Conservation (phyloP, 805 yeast genomes). For the Ogataea philodendri region DNA sequence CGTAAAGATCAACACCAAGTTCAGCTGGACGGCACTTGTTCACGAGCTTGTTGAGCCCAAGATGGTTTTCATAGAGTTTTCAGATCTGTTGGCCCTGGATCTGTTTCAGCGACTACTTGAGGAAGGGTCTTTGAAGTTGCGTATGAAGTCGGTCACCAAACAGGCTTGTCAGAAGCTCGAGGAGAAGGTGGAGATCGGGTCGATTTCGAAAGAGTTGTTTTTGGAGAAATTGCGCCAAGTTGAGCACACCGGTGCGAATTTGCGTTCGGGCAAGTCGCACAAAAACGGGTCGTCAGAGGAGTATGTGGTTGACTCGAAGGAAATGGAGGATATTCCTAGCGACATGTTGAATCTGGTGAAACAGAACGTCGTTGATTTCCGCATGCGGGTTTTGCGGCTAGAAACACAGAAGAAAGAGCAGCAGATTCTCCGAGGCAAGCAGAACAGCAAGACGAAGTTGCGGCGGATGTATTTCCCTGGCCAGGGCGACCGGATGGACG, state of each 20-base stretch:
- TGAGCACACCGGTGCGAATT: background rate
- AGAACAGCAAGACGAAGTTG: slow-evolving; percentile 46
- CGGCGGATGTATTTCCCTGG: slow-evolving; percentile 39
- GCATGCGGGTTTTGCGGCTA: slow-evolving; percentile 51
- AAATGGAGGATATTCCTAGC: slow-evolving; percentile 55
- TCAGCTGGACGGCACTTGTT: slow-evolving; percentile 27
- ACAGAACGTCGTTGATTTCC: slow-evolving; percentile 52
- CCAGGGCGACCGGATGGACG: slow-evolving; percentile 27
- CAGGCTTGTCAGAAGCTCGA: slow-evolving; percentile 14
- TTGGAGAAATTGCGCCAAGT: background rate
- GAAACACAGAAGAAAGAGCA: slow-evolving; percentile 51
- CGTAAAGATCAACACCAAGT: slow-evolving; percentile 10
- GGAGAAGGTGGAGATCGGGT: slow-evolving; percentile 8
- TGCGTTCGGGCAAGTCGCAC: no score
- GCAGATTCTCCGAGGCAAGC: slow-evolving; percentile 47
- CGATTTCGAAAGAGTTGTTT: slow-evolving; percentile 1
- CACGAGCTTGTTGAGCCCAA: slow-evolving; percentile 20
- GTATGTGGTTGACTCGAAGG: slow-evolving; percentile 57
- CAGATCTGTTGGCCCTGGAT: slow-evolving; percentile 28
- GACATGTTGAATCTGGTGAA: slow-evolving; percentile 51
- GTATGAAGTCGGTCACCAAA: slow-evolving; percentile 6
- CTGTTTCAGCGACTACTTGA: slow-evolving; percentile 20
- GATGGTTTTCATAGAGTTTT: slow-evolving; percentile 28
- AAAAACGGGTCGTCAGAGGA: slow-evolving; percentile 18
- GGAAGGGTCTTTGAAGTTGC: slow-evolving; percentile 7